Conservation (phyloP, 129 eudicot species). For the Solidago caesia region DNA sequence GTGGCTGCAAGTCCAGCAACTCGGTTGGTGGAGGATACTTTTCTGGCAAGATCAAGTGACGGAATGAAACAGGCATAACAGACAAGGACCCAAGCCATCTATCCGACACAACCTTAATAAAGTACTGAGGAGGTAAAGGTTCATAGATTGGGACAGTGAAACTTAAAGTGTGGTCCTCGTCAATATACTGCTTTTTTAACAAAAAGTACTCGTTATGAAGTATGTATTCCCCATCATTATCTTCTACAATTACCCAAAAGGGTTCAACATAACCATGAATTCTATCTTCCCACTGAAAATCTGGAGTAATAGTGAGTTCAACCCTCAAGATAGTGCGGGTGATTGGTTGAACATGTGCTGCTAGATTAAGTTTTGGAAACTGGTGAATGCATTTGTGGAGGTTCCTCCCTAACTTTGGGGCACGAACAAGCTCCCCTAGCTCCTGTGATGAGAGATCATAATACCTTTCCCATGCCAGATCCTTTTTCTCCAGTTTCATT, state of each 20-base stretch:
- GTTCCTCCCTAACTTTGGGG: slow-evolving; percentile 63
- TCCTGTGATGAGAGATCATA: slow-evolving; percentile 87
- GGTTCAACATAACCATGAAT: slow-evolving; percentile 94
- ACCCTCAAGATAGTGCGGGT: slow-evolving; percentile 81
- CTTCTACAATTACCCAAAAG: slow-evolving; percentile 95
- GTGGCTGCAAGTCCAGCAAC: slow-evolving; percentile 86
- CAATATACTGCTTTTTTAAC: slow-evolving; percentile 85
- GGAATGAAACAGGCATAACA: slow-evolving; percentile 84
- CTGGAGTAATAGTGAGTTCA: slow-evolving; percentile 84
- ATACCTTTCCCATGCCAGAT: slow-evolving; percentile 92
- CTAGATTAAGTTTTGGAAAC: slow-evolving; percentile 82
- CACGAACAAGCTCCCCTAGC: slow-evolving; percentile 78
- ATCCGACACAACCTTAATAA: slow-evolving; percentile 85
- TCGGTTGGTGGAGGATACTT: slow-evolving; percentile 97
- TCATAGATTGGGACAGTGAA: slow-evolving; percentile 90
- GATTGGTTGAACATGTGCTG: slow-evolving; percentile 97
- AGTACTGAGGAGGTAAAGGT: slow-evolving; percentile 92
- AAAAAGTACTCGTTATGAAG: slow-evolving; percentile 92
- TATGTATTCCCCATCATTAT: slow-evolving; percentile 80
- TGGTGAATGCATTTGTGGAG: slow-evolving; percentile 77
- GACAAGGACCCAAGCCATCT: slow-evolving; percentile 91
- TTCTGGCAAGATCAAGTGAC: slow-evolving; percentile 84
- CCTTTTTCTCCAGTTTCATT: slow-evolving; percentile 88
- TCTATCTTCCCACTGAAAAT: slow-evolving; percentile 93
- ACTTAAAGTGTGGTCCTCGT: slow-evolving; percentile 76